Conservation (phyloP, 2,329 filamentous ascomycete genomes). For the Septoria petroselini region DNA sequence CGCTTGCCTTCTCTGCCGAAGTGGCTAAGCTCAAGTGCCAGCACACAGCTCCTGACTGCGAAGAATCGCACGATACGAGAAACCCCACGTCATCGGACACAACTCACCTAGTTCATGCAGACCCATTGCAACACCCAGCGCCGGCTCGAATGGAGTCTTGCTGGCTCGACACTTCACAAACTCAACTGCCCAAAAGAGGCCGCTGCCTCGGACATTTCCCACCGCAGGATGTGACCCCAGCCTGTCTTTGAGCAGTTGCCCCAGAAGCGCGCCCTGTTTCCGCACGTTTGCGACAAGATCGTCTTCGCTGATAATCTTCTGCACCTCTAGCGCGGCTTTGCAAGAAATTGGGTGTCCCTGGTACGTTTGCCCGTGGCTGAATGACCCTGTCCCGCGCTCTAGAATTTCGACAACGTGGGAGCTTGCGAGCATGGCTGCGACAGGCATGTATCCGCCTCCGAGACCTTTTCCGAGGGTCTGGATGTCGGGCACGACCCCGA, state of each 20-base stretch:
- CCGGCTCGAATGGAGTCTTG: conserved; percentile 54
- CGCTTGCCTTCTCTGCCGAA: too few species aligned
- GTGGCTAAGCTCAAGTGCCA: too few species aligned
- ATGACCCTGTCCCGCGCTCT: conserved; percentile 45
- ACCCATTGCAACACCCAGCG: conserved; percentile 45
- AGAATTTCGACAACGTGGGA: conserved; percentile 51
- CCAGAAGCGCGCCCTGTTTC: conserved; percentile 52
- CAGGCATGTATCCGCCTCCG: conserved; percentile 60
- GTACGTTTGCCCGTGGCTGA: conserved; percentile 62
- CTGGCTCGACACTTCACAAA: conserved; percentile 56
- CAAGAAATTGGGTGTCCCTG: conserved; percentile 61
- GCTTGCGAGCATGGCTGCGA: conserved; percentile 59
- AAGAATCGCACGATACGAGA: background rate
- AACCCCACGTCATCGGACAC: background rate
- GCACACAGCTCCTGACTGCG: too few species aligned
- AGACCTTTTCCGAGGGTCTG: conserved; percentile 66
- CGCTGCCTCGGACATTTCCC: conserved; percentile 60
- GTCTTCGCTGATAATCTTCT: conserved; percentile 57
- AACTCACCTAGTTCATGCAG: conserved; percentile 52
- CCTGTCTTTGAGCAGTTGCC: conserved; percentile 43
- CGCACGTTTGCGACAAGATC: conserved; percentile 58
- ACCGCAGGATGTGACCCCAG: conserved; percentile 52
- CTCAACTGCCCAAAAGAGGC: conserved; percentile 59
- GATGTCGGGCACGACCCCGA: conserved; percentile 60
- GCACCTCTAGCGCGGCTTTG: conserved; percentile 61